phyloP scores from a whole-genome alignment of 495 filamentous ascomycete species.

The Xylaria cubensis region DNA sequence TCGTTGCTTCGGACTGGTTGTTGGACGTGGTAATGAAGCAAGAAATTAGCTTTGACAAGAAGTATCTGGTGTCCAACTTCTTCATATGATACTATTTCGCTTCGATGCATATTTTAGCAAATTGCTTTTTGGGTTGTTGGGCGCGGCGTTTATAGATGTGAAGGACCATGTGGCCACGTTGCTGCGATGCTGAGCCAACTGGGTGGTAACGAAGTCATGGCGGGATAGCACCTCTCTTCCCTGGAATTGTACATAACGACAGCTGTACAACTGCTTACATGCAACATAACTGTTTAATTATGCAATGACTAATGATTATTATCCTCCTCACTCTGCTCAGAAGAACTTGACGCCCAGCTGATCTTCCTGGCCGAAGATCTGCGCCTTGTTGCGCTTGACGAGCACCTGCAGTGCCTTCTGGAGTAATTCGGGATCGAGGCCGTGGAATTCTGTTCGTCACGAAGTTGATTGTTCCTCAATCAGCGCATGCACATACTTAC shows the following conservation, averaged over 20 bases:
- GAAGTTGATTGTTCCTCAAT: conserved; percentile 18
- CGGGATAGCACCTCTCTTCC: conserved; percentile 12
- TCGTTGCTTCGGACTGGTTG: conserved; percentile 88
- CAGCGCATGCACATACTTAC: conserved; percentile 11
- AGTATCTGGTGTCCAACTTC: conserved; percentile 59
- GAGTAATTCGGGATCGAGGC: conserved; percentile 82
- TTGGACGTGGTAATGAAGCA: conserved; percentile 89
- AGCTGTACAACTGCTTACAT: conserved; percentile 10
- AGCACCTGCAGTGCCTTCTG: conserved; percentile 77
- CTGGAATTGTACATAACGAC: conserved; percentile 18
- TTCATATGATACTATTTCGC: conserved; percentile 30
- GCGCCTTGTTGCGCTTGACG: conserved; percentile 88
- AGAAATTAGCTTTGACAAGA: conserved; percentile 66
- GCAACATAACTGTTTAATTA: conserved; percentile 18
- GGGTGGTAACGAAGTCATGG: conserved; percentile 19
- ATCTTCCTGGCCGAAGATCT: conserved; percentile 89
- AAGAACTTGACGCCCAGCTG: conserved; percentile 96
- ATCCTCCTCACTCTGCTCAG: conserved; percentile 49
- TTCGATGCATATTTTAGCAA: background rate
- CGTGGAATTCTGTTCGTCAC: conserved; percentile 73
- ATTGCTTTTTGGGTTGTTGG: background rate
- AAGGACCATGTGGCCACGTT: background rate
- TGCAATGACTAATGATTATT: conserved; percentile 19
- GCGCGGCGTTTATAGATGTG: conserved; percentile 20
- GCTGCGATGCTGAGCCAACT: conserved; percentile 24